Percentiles rank a stretch among this genome's conserved stretches.
phyloP scores from a whole-genome alignment of 176 grass and related monocot species.

The Hordeum vulgare region MorexV3_pseudomolecules_assembly NC_058524.1:464109412-464109911 shows the following conservation, averaged over 20 bases:
- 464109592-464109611: background rate
- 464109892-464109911: too few relatives aligned
- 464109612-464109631: background rate
- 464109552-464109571: constrained; percentile 67
- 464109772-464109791: background rate
- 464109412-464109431: background rate
- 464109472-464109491: background rate
- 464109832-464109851: too few relatives aligned
- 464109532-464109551: constrained; percentile 40
- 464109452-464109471: constrained; percentile 1
- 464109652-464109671: background rate
- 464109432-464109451: background rate
- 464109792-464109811: background rate
- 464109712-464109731: background rate
- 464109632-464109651: background rate
- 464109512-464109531: constrained; percentile 68
- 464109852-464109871: too few relatives aligned
- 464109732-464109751: background rate
- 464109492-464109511: constrained; percentile 47
- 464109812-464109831: too few relatives aligned
- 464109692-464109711: constrained; percentile 3
- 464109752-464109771: background rate
- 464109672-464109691: background rate
- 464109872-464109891: too few relatives aligned
- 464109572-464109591: background rate